Evolutionary conservation across 805 yeast genomes (phyloP).

Genomic region (Lachancea mirantina): DNA sequence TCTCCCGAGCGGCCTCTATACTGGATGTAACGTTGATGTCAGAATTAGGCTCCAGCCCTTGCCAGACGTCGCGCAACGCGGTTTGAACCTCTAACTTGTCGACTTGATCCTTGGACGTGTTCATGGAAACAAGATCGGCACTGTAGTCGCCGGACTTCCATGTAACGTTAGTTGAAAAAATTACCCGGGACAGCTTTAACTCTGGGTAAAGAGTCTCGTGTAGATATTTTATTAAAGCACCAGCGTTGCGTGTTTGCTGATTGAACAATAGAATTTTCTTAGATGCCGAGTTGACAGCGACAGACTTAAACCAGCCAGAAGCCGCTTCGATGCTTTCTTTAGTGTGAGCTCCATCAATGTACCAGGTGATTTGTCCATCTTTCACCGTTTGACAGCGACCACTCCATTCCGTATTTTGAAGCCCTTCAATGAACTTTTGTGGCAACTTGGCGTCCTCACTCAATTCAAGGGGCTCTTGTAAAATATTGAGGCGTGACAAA

Average conservation of each 20-base stretch:
- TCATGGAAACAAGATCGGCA: constrained; percentile 78
- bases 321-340: constrained; percentile 80
- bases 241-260: constrained; percentile 89
- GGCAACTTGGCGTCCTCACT: constrained; percentile 33
- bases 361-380: constrained; percentile 56
- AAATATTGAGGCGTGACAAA: constrained; percentile 42
- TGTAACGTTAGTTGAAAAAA: constrained; percentile 88
- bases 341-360: constrained; percentile 94
- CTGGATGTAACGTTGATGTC: constrained; percentile 53
- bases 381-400: constrained; percentile 81
- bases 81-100: constrained; percentile 79
- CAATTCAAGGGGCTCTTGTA: constrained; percentile 17
- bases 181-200: constrained; percentile 59
- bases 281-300: constrained; percentile 11
- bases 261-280: constrained; percentile 68
- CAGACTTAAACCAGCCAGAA: constrained; percentile 61
- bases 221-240: constrained; percentile 50
- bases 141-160: constrained; percentile 79
- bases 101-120: constrained; percentile 70
- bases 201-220: constrained; percentile 36
- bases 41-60: constrained; percentile 38
- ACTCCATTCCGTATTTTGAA: constrained; percentile 75
- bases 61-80: constrained; percentile 65
- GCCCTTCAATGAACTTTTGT: constrained; percentile 47
- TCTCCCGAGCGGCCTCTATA: constrained; percentile 63